These are phyloP conservation scores for Aspergillus sojae DNA, from an alignment of 2,329 filamentous ascomycete genomes.

Conservation along the genomic window DNA sequence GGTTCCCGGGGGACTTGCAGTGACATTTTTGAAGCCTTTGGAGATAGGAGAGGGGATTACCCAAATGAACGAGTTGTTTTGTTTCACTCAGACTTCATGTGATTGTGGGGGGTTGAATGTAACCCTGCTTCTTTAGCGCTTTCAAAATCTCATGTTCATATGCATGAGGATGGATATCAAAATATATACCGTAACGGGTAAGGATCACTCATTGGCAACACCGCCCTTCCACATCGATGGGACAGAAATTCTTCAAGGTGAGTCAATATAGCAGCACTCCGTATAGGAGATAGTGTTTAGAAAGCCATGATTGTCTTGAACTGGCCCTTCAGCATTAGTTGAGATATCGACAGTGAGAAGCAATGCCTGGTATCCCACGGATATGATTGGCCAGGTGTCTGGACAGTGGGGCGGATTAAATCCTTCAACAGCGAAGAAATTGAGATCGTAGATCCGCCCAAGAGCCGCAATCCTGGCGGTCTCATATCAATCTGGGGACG, in stretches of 20 bases:
- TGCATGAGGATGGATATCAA: too few relatives aligned
- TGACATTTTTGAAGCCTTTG: not conserved
- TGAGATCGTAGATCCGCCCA: not conserved
- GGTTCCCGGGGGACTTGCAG: not conserved
- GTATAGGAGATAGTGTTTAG: too few relatives aligned
- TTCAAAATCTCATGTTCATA: not conserved
- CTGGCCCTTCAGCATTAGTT: too few relatives aligned
- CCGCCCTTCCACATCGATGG: too few relatives aligned
- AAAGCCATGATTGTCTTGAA: too few relatives aligned
- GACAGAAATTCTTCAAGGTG: too few relatives aligned
- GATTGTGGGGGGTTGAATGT: not conserved
- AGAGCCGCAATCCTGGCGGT: not conserved
- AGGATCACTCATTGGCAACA: too few relatives aligned
- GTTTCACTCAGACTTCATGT: not conserved
- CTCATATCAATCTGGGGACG: not conserved
- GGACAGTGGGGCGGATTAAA: not conserved
- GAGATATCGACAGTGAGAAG: too few relatives aligned
- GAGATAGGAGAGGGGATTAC: not conserved
- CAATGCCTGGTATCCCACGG: too few relatives aligned
- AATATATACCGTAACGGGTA: too few relatives aligned
- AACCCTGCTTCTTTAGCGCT: not conserved
- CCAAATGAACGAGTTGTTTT: not conserved
- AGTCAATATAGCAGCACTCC: too few relatives aligned
- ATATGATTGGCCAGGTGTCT: not conserved
- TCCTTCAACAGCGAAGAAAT: not conserved